phyloP scores from a whole-genome alignment of 306 rosid species.

The Vicia sativa region DNA sequence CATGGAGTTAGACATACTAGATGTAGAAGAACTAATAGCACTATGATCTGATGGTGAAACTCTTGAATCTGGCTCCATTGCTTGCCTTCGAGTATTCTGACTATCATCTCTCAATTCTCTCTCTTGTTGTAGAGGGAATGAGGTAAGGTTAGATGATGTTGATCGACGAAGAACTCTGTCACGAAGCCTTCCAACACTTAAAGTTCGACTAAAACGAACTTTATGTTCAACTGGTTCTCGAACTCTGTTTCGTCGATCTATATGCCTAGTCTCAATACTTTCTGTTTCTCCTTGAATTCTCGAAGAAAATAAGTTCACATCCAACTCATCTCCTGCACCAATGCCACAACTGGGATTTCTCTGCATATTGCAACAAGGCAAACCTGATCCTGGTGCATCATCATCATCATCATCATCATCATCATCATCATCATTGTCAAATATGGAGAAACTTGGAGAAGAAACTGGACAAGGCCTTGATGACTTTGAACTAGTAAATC shows the following conservation, averaged over 20 bases:
- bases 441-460: slow-evolving; percentile 51
- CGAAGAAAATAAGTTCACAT: slow-evolving; percentile 52
- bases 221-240: slow-evolving; percentile 86
- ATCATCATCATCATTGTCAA: slow-evolving; percentile 61
- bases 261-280: slow-evolving; percentile 55
- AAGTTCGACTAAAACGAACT: slow-evolving; percentile 87
- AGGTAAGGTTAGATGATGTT: slow-evolving; percentile 66
- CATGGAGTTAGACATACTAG: slow-evolving; percentile 64
- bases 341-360: slow-evolving; percentile 42
- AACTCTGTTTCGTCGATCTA: slow-evolving; percentile 59
- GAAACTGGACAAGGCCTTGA: slow-evolving; percentile 73
- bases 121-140: slow-evolving; percentile 77
- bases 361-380: background rate
- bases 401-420: slow-evolving; percentile 63
- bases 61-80: slow-evolving; percentile 50
- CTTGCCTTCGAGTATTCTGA: slow-evolving; percentile 52
- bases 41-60: slow-evolving; percentile 46
- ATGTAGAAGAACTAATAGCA: slow-evolving; percentile 48
- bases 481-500: slow-evolving; percentile 80
- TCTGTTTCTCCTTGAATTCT: slow-evolving; percentile 54
- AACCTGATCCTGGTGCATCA: slow-evolving; percentile 18
- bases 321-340: slow-evolving; percentile 48
- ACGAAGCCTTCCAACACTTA: slow-evolving; percentile 98
- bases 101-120: slow-evolving; percentile 63
- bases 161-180: slow-evolving; percentile 94